Conservation (phyloP, 169 alveolate genomes). For the Cryptosporidium xiaoi region DNA sequence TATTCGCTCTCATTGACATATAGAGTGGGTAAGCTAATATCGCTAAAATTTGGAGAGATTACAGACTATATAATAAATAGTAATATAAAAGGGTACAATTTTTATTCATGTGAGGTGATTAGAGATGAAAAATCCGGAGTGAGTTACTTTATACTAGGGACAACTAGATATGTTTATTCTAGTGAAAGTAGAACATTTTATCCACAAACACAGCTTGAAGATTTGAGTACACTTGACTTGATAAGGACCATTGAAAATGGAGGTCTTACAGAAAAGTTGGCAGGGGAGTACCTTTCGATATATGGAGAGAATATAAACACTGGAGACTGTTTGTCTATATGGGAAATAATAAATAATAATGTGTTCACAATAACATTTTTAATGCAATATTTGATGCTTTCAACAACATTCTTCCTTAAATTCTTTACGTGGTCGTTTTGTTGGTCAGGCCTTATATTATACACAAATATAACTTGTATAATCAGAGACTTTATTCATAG, state of each 20-base stretch:
- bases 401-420: slow-evolving; percentile 41
- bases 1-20: not conserved
- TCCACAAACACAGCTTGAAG: slow-evolving; percentile 41
- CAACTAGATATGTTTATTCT: slow-evolving; percentile 45
- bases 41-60: too few species aligned
- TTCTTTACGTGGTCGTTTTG: slow-evolving; percentile 44
- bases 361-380: slow-evolving; percentile 32
- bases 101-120: slow-evolving; percentile 3
- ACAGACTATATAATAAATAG: not conserved
- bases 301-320: slow-evolving; percentile 34
- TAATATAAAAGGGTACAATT: slow-evolving; percentile 12
- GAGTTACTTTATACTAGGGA: slow-evolving; percentile 37
- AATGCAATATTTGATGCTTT: slow-evolving; percentile 52
- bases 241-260: slow-evolving; percentile 3
- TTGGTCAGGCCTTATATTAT: slow-evolving; percentile 42
- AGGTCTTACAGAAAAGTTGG: slow-evolving; percentile 35
- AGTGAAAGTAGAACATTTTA: slow-evolving; percentile 14
- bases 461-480: slow-evolving; percentile 14
- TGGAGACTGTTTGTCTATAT: not conserved
- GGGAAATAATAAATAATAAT: not conserved
- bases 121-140: slow-evolving; percentile 43
- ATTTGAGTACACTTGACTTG: not conserved
- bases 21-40: not conserved
- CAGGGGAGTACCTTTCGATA: slow-evolving; percentile 4
- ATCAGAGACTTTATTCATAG: slow-evolving; percentile 9